Evolutionary conservation across 2,329 filamentous ascomycete species (phyloP).

Genomic region (Biscogniauxia sp.): DNA sequence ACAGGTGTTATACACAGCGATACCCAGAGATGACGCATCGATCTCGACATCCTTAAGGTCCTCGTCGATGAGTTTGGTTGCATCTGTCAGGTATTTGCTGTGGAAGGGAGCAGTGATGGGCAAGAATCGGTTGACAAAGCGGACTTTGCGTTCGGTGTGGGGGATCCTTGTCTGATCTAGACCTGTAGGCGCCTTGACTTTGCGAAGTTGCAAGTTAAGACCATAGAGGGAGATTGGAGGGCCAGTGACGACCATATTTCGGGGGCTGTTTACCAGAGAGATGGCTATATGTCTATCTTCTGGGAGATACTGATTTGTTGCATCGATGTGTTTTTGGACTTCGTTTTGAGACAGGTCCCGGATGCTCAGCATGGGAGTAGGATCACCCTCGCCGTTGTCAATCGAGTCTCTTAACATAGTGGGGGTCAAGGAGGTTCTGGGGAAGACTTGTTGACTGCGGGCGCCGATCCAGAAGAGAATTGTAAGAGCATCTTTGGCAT

Average conservation of each 20-base stretch:
- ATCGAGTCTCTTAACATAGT: conserved; percentile 88
- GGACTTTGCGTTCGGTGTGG: conserved; percentile 91
- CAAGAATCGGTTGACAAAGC: conserved; percentile 94
- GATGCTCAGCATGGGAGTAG: conserved; percentile 97
- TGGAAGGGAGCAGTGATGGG: conserved; percentile 98
- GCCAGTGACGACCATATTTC: conserved; percentile 95
- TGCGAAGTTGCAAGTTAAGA: conserved; percentile 90
- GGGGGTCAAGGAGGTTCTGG: conserved; percentile 88
- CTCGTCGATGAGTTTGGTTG: conserved; percentile 77
- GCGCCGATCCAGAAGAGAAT: conserved; percentile 99
- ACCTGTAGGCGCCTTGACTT: conserved; percentile 96
- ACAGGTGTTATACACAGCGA: conserved; percentile 87
- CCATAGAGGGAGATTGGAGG: conserved; percentile 95
- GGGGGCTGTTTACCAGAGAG: conserved; percentile 92
- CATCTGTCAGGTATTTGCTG: conserved; percentile 85
- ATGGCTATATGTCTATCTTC: conserved; percentile 90
- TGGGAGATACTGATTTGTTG: conserved; percentile 94
- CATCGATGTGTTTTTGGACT: conserved; percentile 94
- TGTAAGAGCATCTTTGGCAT: conserved; percentile 76
- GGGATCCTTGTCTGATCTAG: conserved; percentile 93
- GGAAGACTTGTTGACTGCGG: conserved; percentile 95
- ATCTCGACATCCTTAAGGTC: conserved; percentile 84
- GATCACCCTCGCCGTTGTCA: conserved; percentile 90
- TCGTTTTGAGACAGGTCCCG: conserved; percentile 84
- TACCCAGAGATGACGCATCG: conserved; percentile 68